Base-by-base conservation (phyloP, 2,329 filamentous ascomycete genomes). In the Xylariaceae sp. region DNA sequence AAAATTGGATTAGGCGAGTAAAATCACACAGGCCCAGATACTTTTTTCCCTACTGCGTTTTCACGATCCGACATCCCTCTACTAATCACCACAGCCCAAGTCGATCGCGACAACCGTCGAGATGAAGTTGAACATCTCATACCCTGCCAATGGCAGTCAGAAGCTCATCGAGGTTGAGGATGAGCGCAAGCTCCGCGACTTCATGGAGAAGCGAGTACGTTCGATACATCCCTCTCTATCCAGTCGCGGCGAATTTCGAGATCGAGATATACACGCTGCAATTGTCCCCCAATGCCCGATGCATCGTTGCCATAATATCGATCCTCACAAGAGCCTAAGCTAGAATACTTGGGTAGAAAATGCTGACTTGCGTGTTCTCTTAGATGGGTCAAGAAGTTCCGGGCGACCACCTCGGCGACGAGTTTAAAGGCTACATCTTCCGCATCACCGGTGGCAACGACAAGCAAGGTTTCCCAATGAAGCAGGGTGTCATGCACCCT, bases 391-490 rank as follows among this genome's bases (percentile, higher is more conserved):
- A 85, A 65, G 88, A 96, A 78, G 87, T 98, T 63, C 75, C 87
- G 62, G 93, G 86, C 66, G 94, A 98, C 78, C 86, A 84, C 68
- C 81, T 98, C 66, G 93, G 93, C 67, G 90, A 97, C 69, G 93
- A 98, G 78, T 98, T 95, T 87, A 96, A 96, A 83, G 93, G 93
- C 74, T 98, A 98, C 81, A 85, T 98, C 79, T 89, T 98, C 85
- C 86, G 83, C 71, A 97, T 98, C 79, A 98, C 93, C 65, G 94
- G 93, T 68, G 93, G 94, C 70, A 98, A 98, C 87, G 93, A 98
- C 87, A 98, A 98, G 89, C 94, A 98, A 82, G 93, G 93, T 79
- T 98, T 98, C 84, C 93, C 93, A 63, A 98, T 98, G 93, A 98
- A 98, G 89, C 94, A 98, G 85, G 93, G 93, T 81, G 87, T 95